Evolutionary conservation across 345 rosid species (phyloP), one percentile per base, ranked within the genome.

Genomic region (Euphorbia pulcherrima): DNA sequence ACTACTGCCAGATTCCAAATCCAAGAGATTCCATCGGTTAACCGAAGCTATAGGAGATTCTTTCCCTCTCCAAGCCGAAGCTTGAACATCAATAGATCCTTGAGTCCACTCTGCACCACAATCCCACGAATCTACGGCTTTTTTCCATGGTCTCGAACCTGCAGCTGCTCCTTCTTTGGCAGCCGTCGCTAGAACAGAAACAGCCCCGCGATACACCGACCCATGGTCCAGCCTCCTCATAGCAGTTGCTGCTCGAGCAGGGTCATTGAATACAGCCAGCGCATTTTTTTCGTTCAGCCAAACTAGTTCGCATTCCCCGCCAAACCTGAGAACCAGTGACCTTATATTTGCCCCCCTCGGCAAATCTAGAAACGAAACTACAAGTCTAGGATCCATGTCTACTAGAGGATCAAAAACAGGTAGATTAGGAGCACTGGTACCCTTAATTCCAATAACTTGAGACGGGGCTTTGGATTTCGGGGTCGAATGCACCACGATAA

Each of bases 231-330:
- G 77, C 77, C 99, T 89, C 84, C 99, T 88, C 92, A 92, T 80
- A 13, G 99, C 99, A 62, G 99, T 94, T 52, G 96, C 96, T n/a
- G 99, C 99, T 62, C 97, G 85, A 13, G 92, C 89, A 16, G 93
- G 97, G 72, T 91, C 99, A 46, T 77, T 83, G 64, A 93, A 93
- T 23, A 91, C 92, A 0, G 96, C 97, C 77, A 93, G 71, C 24
- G 96, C 97, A 66, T 94, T 91, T 83, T 91, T 91, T 78, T 91
- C 97, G 67, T 89, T 91, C 79, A 93, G 77, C 98, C 96, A 91
- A 57, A 93, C 83, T 60, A 93, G 82, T 79, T 90, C 97, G 60
- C 97, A 89, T 75, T 93, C 99, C 68, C 99, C 99, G 23, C 97
- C 99, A 80, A 93, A 89, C 70, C 97, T 88, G 67, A 89, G 78